These are phyloP conservation scores for Plasmodium fragile DNA, from an alignment of 169 alveolate species.

Conservation along the genomic window DNA sequence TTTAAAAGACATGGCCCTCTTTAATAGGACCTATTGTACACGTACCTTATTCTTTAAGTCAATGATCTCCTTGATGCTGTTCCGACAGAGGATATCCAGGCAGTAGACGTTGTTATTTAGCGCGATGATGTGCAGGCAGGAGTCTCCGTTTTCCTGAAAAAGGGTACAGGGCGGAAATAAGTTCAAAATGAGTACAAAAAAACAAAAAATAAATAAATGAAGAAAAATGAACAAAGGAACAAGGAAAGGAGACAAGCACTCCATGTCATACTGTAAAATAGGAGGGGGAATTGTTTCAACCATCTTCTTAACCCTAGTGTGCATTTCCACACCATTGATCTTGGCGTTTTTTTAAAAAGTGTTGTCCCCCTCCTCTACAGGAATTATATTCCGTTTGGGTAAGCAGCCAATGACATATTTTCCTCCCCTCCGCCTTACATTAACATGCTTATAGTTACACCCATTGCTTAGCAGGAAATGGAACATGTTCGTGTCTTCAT, in stretches of 20 bases:
- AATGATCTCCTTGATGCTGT: slow-evolving; percentile 52
- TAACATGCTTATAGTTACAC: slow-evolving; percentile 61
- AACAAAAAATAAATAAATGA: background rate
- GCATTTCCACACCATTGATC: background rate
- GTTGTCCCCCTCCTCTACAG: background rate
- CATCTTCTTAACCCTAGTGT: background rate
- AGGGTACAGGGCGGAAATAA: background rate
- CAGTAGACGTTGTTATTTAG: slow-evolving; percentile 59
- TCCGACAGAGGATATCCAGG: slow-evolving; percentile 45
- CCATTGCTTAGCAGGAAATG: slow-evolving; percentile 57
- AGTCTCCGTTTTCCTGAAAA: slow-evolving; percentile 64
- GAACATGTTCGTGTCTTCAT: slow-evolving; percentile 67
- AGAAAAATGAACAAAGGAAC: background rate
- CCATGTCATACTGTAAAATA: background rate
- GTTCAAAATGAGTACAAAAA: background rate
- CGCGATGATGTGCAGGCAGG: slow-evolving; percentile 70
- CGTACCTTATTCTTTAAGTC: slow-evolving; percentile 62
- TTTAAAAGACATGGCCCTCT: background rate
- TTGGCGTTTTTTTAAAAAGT: background rate
- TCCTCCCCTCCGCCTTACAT: slow-evolving; percentile 12
- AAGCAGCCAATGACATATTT: background rate
- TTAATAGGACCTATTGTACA: background rate
- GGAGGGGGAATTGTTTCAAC: background rate
- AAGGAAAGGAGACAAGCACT: background rate
- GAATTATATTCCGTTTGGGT: background rate